Evolutionary conservation across 257 asterid species (phyloP), one percentile per base, ranked within the genome.

Genomic region (Lycium ferocissimum): DNA sequence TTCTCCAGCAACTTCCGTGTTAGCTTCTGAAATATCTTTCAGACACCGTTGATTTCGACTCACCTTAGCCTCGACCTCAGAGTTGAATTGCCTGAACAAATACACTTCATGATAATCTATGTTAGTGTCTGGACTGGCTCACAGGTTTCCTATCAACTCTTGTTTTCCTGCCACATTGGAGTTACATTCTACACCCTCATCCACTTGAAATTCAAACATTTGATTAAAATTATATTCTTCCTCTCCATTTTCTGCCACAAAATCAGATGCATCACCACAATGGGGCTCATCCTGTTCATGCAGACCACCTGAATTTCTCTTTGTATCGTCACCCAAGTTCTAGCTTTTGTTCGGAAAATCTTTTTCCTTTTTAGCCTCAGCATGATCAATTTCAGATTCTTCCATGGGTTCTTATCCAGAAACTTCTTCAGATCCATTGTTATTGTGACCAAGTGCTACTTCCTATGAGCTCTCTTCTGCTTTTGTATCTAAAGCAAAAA

Each of bases 391-490:
- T 26, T 26, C 33, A 76, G 47, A 53, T 76, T 51, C 63, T 26
- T 76, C 63, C 43, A 51, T 26, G 15, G 26, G 22, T 67, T 8
- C 83, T 45, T 71, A 14, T 75, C 58, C 79, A 47, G 26, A 70
- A 72, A 18, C 67, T 53, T 49, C 82, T 76, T 58, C 17, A 58
- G 26, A 22, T 58, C 65, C 84, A 14, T n/a, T 73, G 59, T 45
- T 47, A 47, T 45, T 43, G 57, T 71, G 79, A 43, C 57, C 37
- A 40, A 43, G n/a, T 45, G 59, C 11, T 47, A 11, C 80, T 73
- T 73, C 59, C 58, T 72, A 6, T 72, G 80, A 72, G 14, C 33
- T 69, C 62, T 63, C 62, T 54, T 81, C 73, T 79, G 81, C 45
- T 49, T 82, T 70, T 51, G 65, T 59, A 26, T 79, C 51, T 65